A percentile compares a stretch with the other conserved stretches of the same genome.
phyloP scores from a whole-genome alignment of 2,329 filamentous ascomycete species.

The Aspergillus unguis region DNA sequence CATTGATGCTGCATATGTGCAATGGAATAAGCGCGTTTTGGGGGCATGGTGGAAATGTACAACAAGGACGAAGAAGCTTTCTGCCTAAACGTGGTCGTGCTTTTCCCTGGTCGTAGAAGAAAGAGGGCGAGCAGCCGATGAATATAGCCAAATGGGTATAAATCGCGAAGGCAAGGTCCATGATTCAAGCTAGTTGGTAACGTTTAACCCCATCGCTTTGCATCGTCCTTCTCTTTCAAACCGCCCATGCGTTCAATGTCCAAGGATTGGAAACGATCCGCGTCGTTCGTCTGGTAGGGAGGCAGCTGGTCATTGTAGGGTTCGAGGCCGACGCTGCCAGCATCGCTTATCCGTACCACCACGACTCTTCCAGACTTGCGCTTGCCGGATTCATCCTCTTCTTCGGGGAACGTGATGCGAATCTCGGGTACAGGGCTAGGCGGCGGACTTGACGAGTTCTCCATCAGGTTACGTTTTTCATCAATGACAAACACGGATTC shows the following conservation, averaged over 20 bases:
- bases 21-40: constrained; percentile 23
- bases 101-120: constrained; percentile 30
- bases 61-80: constrained; percentile 21
- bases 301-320: constrained; percentile 77
- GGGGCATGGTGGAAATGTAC: constrained; percentile 23
- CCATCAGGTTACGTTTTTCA: constrained; percentile 74
- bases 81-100: constrained; percentile 33
- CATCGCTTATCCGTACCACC: constrained; percentile 85
- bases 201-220: constrained; percentile 34
- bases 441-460: constrained; percentile 71
- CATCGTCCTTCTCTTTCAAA: constrained; percentile 77
- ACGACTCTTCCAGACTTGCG: constrained; percentile 83
- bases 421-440: constrained; percentile 90
- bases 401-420: constrained; percentile 96
- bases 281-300: constrained; percentile 79
- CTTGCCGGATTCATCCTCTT: constrained; percentile 74
- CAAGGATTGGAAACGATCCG: constrained; percentile 81
- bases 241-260: constrained; percentile 94
- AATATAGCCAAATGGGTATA: constrained; percentile 14
- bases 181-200: background rate
- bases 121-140: constrained; percentile 4
- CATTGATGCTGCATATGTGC: constrained; percentile 30
- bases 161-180: constrained; percentile 3
- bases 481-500: constrained; percentile 74
- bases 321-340: constrained; percentile 79